These are phyloP conservation scores for Melaleuca quinquenervia DNA, from an alignment of 345 rosid species.

Conservation along the genomic window DNA sequence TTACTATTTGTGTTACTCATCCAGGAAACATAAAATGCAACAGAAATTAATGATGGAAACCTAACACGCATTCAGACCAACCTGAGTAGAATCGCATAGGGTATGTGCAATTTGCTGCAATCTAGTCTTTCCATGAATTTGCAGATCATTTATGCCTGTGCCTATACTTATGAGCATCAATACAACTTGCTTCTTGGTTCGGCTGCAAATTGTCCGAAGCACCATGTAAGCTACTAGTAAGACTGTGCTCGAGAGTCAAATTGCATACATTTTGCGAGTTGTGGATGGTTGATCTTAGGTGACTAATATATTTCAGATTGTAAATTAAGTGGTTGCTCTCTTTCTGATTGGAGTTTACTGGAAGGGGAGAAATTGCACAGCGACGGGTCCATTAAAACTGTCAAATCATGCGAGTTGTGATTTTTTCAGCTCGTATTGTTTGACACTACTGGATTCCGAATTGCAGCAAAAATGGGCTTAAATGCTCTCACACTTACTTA, in stretches of 20 bases:
- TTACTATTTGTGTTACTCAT: background rate
- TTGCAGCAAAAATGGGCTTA: conserved; percentile 90
- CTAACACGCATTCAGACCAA: conserved; percentile 8
- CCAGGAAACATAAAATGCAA: background rate
- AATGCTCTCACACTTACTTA: conserved; percentile 68
- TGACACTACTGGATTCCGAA: background rate
- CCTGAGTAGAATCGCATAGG: conserved; percentile 76
- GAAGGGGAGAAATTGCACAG: conserved; percentile 94
- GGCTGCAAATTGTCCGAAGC: conserved; percentile 97
- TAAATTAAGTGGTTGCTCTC: conserved; percentile 78
- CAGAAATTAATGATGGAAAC: background rate
- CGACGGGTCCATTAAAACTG: conserved; percentile 50
- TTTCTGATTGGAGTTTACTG: conserved; percentile 89
- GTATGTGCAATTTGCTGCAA: conserved; percentile 40
- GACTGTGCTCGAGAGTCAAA: conserved; percentile 5
- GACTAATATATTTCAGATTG: conserved; percentile 37
- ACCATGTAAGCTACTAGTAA: conserved; percentile 76
- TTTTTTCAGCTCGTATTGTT: background rate
- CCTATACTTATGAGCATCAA: conserved; percentile 81
- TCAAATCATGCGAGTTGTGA: background rate
- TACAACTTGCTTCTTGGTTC: conserved; percentile 83
- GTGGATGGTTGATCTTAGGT: background rate
- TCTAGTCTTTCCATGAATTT: background rate
- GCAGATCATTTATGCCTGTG: conserved; percentile 92
- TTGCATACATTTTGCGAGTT: background rate